Base-by-base conservation (phyloP, 768 basidiomycete genomes). In the Phlebiopsis flavidoalba region DNA sequence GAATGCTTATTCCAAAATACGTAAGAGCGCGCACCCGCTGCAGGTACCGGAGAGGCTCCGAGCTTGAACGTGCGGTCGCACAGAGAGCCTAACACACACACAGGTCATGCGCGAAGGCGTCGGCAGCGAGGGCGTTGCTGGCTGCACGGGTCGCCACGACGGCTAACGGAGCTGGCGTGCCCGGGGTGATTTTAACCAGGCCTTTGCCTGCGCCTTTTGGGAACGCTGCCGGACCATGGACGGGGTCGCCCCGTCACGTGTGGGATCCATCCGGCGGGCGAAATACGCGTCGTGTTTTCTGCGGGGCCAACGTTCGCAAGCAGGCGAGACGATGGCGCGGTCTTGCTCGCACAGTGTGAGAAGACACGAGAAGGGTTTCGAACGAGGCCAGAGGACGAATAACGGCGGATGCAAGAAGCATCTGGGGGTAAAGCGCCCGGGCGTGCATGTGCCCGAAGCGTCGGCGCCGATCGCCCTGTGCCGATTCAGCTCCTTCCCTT, bases 401-500 rank as follows among this genome's bases (percentile, higher is more conserved):
- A 26, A 35, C 36, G 53, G 33, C 15, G 12, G 53, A 45, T 19
- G 54, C 21, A 55, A 45, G 21, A 19, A 21, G 40, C 37, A 19
- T 51, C 24, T 35, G 46, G 36, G n/a, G 36, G 49, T n/a, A 48
- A 8, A 43, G 59, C 24, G 36, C 43, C 60, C 45, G 45, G n/a
- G 37, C 19, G 26, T 37, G 17, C 36, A 40, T 21, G 33, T 48
- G 52, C 14, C 36, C 53, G 59, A 52, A 43, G 17, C 22, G 43
- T 22, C 26, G 47, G 45, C 59, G 59, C 53, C 59, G 59, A 60
- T 60, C 59, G n/a, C 26, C 26, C 26, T 21, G 22, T 5, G 33
- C 60, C 60, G 60, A 56, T 60, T 50, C 53, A 55, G 24, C 26
- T 60, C 47, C 35, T 45, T 49, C 54, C 51, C 2, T 43, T 12